phyloP scores from a whole-genome alignment of 2,329 filamentous ascomycete genomes.

The Hymenoscyphus fraxineus region DNA sequence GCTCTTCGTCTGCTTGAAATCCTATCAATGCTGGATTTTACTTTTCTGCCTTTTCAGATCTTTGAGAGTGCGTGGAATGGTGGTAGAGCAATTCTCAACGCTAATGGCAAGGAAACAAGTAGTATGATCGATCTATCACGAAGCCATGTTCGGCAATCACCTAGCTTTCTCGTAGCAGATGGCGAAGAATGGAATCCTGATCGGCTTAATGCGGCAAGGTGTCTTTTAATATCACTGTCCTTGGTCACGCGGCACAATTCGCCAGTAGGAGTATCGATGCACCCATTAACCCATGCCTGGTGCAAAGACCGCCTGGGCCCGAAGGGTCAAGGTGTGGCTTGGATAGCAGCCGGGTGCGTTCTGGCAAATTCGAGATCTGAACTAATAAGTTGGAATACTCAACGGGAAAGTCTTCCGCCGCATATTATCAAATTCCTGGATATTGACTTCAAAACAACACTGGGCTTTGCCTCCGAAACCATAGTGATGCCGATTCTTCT shows the following conservation, averaged over 20 bases:
- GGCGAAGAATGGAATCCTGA: slow-evolving; percentile 31
- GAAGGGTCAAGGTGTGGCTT: slow-evolving; percentile 17
- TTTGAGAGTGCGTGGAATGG: slow-evolving; percentile 33
- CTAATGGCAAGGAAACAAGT: slow-evolving; percentile 7
- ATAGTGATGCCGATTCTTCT: no score
- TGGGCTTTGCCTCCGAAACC: no score
- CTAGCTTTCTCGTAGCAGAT: slow-evolving; percentile 19
- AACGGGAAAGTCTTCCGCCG: no score
- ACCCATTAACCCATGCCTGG: slow-evolving; percentile 25
- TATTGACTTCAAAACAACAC: no score
- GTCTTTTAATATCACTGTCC: slow-evolving; percentile 32
- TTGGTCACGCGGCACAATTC: slow-evolving; percentile 24
- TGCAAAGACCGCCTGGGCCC: slow-evolving; percentile 20
- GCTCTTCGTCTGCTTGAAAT: slow-evolving; percentile 33
- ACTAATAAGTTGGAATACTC: no score
- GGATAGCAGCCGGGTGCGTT: slow-evolving; percentile 20
- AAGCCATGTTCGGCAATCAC: slow-evolving; percentile 24
- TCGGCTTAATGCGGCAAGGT: slow-evolving; percentile 29
- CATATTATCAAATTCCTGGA: no score
- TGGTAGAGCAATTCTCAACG: slow-evolving; percentile 12
- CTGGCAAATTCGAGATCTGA: no score
- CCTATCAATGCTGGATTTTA: slow-evolving; percentile 31
- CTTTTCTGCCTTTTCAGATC: slow-evolving; percentile 30
- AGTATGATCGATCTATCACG: slow-evolving; percentile 11
- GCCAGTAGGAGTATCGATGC: slow-evolving; percentile 30